Conservation (phyloP, 164 flowering plant species). For the Piper betle region DNA sequence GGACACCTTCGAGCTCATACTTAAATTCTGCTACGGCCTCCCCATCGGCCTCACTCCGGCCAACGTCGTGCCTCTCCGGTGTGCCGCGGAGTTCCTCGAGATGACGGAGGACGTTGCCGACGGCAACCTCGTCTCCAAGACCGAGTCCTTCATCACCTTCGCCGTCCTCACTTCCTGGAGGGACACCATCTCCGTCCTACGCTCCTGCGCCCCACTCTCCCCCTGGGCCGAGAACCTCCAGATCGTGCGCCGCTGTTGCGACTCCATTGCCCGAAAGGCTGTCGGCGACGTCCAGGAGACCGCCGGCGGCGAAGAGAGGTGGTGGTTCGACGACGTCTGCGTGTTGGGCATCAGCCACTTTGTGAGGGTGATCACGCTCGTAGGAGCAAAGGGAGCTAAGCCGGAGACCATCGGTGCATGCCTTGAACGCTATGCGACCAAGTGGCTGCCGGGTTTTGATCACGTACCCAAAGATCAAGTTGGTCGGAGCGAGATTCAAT, state of each 20-base stretch:
- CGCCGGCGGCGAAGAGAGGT: slow-evolving; percentile 16
- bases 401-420: slow-evolving; percentile 48
- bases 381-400: slow-evolving; percentile 40
- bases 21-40: slow-evolving; percentile 69
- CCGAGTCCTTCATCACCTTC: slow-evolving; percentile 75
- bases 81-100: slow-evolving; percentile 78
- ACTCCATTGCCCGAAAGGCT: slow-evolving; percentile 59
- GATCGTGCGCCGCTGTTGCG: slow-evolving; percentile 69
- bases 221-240: slow-evolving; percentile 96
- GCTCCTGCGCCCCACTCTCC: slow-evolving; percentile 52
- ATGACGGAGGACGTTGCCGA: slow-evolving; percentile 82
- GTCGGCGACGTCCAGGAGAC: not conserved
- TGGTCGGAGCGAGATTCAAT: slow-evolving; percentile 33
- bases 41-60: slow-evolving; percentile 41
- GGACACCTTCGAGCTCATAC: slow-evolving; percentile 44
- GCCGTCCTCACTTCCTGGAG: slow-evolving; percentile 72
- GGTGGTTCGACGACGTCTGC: slow-evolving; percentile 60
- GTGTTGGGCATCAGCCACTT: slow-evolving; percentile 61
- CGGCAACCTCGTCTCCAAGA: slow-evolving; percentile 66
- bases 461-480: slow-evolving; percentile 13
- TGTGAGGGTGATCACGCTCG: slow-evolving; percentile 41
- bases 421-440: slow-evolving; percentile 50
- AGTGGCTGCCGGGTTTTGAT: slow-evolving; percentile 48
- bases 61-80: slow-evolving; percentile 55
- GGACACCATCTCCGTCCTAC: slow-evolving; percentile 55